A percentile compares a stretch with the other conserved stretches of the same genome.
phyloP scores from a whole-genome alignment of 2,329 filamentous ascomycete genomes.

The Pyricularia pennisetigena region DNA sequence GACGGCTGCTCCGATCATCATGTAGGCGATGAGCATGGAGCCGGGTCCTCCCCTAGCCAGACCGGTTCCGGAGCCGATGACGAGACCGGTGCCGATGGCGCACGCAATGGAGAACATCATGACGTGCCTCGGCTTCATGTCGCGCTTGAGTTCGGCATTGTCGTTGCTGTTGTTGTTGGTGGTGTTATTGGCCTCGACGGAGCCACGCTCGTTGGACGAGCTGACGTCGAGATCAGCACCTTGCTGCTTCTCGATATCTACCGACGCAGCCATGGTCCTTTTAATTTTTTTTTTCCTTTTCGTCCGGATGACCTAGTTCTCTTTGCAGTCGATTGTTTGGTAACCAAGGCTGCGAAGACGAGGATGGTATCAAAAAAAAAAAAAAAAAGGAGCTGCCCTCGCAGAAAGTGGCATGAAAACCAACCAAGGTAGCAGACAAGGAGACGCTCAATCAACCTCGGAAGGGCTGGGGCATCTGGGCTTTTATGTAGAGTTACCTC shows the following conservation, averaged over 20 bases:
- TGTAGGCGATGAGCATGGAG: neutral
- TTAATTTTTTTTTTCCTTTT: too few relatives aligned
- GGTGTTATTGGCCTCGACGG: neutral
- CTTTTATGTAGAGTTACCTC: neutral
- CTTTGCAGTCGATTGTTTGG: neutral
- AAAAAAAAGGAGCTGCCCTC: neutral
- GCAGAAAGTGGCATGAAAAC: too few relatives aligned
- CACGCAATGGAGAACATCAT: neutral
- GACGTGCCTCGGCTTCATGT: neutral
- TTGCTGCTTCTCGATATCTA: neutral
- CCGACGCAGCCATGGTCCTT: neutral
- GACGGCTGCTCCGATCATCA: neutral
- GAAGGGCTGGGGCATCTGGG: neutral
- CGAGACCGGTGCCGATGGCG: neutral
- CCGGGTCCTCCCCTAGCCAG: neutral
- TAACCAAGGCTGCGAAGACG: neutral
- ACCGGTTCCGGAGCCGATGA: neutral
- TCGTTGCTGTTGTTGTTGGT: too few relatives aligned
- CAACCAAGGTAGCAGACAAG: too few relatives aligned
- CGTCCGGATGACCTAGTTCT: neutral
- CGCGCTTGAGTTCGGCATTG: neutral
- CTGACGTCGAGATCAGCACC: neutral
- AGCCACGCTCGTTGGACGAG: neutral
- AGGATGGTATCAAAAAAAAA: neutral
- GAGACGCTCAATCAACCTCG: too few relatives aligned